Conservation (phyloP, 352 stramenopile species). For the Thalassiosira mediterranea region DNA sequence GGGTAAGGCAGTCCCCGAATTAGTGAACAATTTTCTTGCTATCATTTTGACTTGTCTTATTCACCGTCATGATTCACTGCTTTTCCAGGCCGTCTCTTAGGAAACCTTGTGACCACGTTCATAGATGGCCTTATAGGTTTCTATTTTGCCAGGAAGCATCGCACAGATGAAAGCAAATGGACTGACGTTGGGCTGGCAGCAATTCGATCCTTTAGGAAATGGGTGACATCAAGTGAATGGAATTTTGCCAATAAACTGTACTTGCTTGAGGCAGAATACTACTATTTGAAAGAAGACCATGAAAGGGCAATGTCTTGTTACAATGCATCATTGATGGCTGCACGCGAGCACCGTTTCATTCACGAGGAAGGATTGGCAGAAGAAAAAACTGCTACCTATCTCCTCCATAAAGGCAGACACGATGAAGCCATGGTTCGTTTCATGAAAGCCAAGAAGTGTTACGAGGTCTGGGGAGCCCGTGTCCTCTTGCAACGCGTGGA, state of each 20-base stretch:
- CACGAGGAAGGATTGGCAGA: conserved; percentile 34
- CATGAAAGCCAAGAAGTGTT: conserved; percentile 16
- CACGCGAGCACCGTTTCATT: conserved; percentile 27
- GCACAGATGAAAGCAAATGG: conserved; percentile 19
- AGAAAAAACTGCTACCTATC: conserved; percentile 26
- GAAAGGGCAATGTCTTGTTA: conserved; percentile 21
- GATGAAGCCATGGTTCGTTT: conserved; percentile 20
- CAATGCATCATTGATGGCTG: conserved; percentile 24
- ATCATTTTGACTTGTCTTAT: too few species aligned
- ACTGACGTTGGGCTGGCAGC: conserved; percentile 10
- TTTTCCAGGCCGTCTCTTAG: too few species aligned
- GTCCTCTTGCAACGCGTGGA: conserved; percentile 17
- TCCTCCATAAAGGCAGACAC: conserved; percentile 17
- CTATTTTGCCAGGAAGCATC: conserved; percentile 22
- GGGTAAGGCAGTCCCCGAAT: conserved; percentile 1
- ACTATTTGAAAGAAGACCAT: conserved; percentile 17
- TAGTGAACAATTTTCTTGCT: too few species aligned
- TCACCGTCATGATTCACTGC: too few species aligned
- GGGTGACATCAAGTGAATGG: conserved; percentile 14
- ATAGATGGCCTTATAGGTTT: conserved; percentile 38
- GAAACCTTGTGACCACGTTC: conserved; percentile 22
- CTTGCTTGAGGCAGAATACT: conserved; percentile 30
- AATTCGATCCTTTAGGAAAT: conserved; percentile 12
- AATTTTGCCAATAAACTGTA: conserved; percentile 40
- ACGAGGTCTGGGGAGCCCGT: conserved; percentile 28